A percentile compares a stretch with the other conserved stretches of the same genome.
phyloP scores from a whole-genome alignment of 2,329 filamentous ascomycete species.

The Xylaria sp. region DNA sequence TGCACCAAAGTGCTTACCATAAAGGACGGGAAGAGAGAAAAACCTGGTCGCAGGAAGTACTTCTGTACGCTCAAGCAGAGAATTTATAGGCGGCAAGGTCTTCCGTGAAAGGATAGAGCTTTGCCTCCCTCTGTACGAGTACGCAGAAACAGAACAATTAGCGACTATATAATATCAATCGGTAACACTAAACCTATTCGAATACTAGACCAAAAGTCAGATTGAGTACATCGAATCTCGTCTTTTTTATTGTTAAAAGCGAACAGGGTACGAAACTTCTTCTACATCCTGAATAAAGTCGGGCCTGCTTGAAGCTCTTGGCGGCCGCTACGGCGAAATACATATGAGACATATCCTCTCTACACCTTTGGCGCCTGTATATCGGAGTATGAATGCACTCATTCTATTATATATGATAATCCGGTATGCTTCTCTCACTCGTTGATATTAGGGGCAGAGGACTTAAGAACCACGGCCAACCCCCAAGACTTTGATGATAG shows the following conservation, averaged over 20 bases:
- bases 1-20: background rate
- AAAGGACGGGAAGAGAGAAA: background rate
- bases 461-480: too few relatives aligned
- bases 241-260: background rate
- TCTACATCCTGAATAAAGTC: too few relatives aligned
- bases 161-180: background rate
- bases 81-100: background rate
- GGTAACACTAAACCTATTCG: background rate
- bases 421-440: too few relatives aligned
- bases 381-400: too few relatives aligned
- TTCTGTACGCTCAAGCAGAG: background rate
- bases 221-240: background rate
- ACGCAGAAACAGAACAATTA: background rate
- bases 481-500: too few relatives aligned
- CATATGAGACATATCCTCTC: too few relatives aligned
- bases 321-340: too few relatives aligned
- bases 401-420: too few relatives aligned
- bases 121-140: background rate
- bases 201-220: background rate
- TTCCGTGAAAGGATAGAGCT: background rate
- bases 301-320: too few relatives aligned
- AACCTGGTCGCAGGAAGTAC: background rate
- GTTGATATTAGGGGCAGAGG: too few relatives aligned
- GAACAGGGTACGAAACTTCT: background rate
- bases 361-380: too few relatives aligned